Base-by-base conservation (phyloP, 805 yeast genomes). In the Wickerhamiella occidentalis region DNA sequence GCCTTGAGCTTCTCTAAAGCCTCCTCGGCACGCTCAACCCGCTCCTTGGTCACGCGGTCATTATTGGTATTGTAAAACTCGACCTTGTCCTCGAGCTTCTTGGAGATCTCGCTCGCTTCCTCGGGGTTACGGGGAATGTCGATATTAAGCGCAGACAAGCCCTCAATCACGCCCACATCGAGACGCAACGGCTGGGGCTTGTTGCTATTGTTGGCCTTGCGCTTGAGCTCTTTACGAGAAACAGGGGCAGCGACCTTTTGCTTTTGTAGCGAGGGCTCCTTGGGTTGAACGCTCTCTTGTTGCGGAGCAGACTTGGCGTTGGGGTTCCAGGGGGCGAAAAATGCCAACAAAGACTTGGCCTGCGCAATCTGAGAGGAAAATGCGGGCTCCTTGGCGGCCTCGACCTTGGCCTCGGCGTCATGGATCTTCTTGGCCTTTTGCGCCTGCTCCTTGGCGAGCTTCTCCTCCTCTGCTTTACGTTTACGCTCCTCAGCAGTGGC, bases 141-240 rank as follows among this genome's bases (percentile, higher is more conserved):
- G 55, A 90, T 75, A 50, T 79, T 78, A 61, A 90, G 76, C 61
- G 82, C 82, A 54, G 85, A 73, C 59, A 92, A 76, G 49, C 82
- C 75, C 54, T 81, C 79, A 59, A 90, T 80, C 53, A 85, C 74
- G 54, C 80, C 82, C 49, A 94, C 82, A 64, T 87, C 90, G 58
- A 92, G 75, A 50, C 80, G 74, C 64, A 87, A 80, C 65, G 76
- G 76, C 54, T 60, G 61, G 55, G 56, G 37, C 51, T 38, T 40
- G 49, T 26, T 48, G 25, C 47, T 23, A 23, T 56, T 33, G 55
- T 45, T 68, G 69, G 59, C 71, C 68, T 60, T 77, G 68, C 67
- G 75, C 73, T 60, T 63, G 50, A 51, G 56, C 45, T 55, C 58
- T 65, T 73, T 72, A 67, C 79, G 80, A 50, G 53, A 48, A 17